Evolutionary conservation across 352 stramenopile genomes (phyloP).

Genomic region (Globisporangium megalacanthum): DNA sequence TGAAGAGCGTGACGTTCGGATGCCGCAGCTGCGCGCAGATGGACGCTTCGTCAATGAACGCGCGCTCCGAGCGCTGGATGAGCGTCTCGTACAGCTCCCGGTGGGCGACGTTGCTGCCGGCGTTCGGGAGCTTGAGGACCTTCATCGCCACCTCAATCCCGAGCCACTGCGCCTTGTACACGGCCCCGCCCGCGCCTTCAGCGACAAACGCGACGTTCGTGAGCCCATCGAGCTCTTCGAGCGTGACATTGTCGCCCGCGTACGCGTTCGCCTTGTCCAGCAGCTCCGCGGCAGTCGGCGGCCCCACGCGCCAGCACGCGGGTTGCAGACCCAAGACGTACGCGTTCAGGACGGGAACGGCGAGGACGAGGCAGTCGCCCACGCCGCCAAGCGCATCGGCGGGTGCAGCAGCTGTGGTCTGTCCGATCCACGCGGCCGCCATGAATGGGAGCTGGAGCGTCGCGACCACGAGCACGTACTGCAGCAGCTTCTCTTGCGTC

Average conservation of each 20-base stretch:
- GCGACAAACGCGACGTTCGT: conserved; percentile 33
- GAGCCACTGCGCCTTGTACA: conserved; percentile 71
- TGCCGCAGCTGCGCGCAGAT: conserved; percentile 55
- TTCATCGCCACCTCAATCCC: conserved; percentile 76
- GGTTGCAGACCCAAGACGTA: conserved; percentile 57
- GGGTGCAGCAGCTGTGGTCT: conserved; percentile 3
- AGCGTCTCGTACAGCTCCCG: conserved; percentile 60
- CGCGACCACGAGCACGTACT: conserved; percentile 21
- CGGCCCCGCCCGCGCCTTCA: conserved; percentile 44
- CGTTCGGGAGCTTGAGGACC: conserved; percentile 44
- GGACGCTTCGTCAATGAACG: conserved; percentile 62
- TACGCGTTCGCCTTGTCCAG: conserved; percentile 11
- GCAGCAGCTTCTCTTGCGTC: conserved; percentile 22
- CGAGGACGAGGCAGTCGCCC: conserved; percentile 48
- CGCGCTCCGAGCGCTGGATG: conserved; percentile 46
- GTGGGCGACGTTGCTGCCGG: conserved; percentile 19
- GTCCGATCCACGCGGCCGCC: conserved; percentile 27
- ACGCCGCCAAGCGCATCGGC: conserved; percentile 26
- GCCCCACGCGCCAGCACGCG: conserved; percentile 30
- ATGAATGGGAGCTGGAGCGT: conserved; percentile 50
- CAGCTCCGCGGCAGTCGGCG: conserved; percentile 6
- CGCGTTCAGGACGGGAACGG: conserved; percentile 53
- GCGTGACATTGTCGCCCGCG: conserved; percentile 11
- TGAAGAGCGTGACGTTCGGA: conserved; percentile 74
- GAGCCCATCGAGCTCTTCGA: conserved; percentile 24